Percentiles rank a stretch among this genome's conserved stretches.
Evolutionary conservation across 2,329 filamentous ascomycete species (phyloP).

Genomic region (Paecilomyces dactylethromorphus): DNA sequence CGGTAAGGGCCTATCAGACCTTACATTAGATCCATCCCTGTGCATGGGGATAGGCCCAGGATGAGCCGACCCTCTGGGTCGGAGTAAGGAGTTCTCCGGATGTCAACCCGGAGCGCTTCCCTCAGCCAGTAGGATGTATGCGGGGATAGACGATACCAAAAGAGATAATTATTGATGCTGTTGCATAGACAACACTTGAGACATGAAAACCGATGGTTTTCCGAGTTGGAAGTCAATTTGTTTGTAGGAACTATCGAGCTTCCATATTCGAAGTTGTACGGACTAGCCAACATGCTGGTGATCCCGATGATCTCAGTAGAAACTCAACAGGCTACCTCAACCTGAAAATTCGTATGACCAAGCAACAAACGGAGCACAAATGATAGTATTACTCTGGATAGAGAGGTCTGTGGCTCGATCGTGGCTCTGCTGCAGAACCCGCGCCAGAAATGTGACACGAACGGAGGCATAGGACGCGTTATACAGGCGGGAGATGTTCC

Average conservation of each 20-base stretch:
- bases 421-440: neutral
- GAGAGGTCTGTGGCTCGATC: neutral
- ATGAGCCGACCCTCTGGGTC: conserved; percentile 19
- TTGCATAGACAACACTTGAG: neutral
- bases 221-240: neutral
- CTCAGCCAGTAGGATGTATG: neutral
- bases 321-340: neutral
- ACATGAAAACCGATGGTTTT: neutral
- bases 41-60: conserved; percentile 24
- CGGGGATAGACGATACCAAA: neutral
- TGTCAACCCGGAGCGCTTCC: neutral
- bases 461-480: neutral
- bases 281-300: neutral
- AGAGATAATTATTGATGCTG: neutral
- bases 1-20: conserved; percentile 28
- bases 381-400: neutral
- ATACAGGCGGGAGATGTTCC: neutral
- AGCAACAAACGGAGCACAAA: neutral
- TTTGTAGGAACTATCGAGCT: neutral
- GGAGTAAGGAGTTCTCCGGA: conserved; percentile 15
- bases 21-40: conserved; percentile 32
- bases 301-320: neutral
- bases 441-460: neutral
- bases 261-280: neutral
- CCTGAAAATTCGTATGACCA: neutral